These are phyloP conservation scores for Tuber umbilicatum DNA, from an alignment of 495 filamentous ascomycete genomes.

Conservation along the genomic window DNA sequence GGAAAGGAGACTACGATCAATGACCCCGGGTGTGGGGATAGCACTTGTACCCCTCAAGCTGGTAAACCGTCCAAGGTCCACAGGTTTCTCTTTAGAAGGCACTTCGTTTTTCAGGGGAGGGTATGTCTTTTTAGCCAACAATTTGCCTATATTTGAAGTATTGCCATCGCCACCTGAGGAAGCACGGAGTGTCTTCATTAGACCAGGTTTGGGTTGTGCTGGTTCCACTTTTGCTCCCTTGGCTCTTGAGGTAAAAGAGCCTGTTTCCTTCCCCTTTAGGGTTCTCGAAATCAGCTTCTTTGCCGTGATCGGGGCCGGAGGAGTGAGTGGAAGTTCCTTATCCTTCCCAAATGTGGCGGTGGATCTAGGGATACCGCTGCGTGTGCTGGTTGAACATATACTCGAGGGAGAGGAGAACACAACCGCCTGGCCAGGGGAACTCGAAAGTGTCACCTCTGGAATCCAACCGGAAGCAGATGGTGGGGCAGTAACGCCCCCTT, in stretches of 20 bases:
- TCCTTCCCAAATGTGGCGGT: not conserved
- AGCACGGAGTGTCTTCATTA: not conserved
- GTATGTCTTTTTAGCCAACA: not conserved
- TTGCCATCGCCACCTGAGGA: not conserved
- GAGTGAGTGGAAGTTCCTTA: slow-evolving; percentile 1
- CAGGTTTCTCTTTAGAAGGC: not conserved
- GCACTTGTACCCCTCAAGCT: not conserved
- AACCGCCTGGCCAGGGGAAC: not conserved
- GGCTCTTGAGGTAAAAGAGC: not conserved
- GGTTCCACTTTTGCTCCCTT: not conserved
- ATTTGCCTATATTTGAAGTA: slow-evolving; percentile 1
- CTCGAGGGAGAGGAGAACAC: not conserved
- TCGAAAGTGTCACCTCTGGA: not conserved
- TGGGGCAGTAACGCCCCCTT: not conserved
- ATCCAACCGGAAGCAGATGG: not conserved
- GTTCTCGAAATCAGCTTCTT: not conserved
- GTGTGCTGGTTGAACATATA: not conserved
- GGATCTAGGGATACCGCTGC: not conserved
- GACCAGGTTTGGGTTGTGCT: not conserved
- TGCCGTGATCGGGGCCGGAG: not conserved
- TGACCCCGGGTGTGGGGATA: not conserved
- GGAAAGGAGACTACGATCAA: not conserved
- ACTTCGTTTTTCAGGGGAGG: not conserved
- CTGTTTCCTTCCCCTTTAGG: not conserved
- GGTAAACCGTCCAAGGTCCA: not conserved